phyloP scores from a whole-genome alignment of 1,284 basidiomycete genomes.

The Cutaneotrichosporon sp. region DNA sequence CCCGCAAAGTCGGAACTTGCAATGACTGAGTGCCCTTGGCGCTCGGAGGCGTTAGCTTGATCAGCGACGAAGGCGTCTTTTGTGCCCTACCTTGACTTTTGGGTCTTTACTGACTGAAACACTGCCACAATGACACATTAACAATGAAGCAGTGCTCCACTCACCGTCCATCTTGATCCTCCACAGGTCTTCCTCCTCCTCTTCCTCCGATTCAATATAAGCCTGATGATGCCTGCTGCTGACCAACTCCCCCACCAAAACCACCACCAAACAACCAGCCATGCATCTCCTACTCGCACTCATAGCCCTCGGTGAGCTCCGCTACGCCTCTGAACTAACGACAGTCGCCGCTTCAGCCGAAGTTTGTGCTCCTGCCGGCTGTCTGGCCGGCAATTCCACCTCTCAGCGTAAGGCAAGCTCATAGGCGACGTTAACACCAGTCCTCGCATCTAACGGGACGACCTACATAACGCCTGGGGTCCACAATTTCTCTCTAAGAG shows the following conservation, averaged over 20 bases:
- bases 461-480: constrained; percentile 26
- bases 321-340: not conserved
- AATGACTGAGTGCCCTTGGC: too few relatives aligned
- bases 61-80: too few relatives aligned
- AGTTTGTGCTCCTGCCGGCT: constrained; percentile 30
- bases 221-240: not conserved
- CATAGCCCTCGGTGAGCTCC: not conserved
- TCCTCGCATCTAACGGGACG: constrained; percentile 59
- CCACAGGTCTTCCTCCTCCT: not conserved
- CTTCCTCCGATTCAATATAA: not conserved
- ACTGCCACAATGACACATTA: too few relatives aligned
- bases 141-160: too few relatives aligned
- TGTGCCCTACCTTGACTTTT: too few relatives aligned
- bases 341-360: not conserved
- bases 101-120: too few relatives aligned
- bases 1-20: too few relatives aligned
- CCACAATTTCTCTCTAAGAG: not conserved
- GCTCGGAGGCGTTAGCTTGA: too few relatives aligned
- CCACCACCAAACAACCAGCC: constrained; percentile 12
- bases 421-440: constrained; percentile 71
- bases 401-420: constrained; percentile 54
- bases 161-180: not conserved
- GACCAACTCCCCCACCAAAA: not conserved
- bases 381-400: constrained; percentile 28
- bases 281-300: constrained; percentile 2